Conservation (phyloP, 1,139 yeast genomes). For the Magnusiomyces fungicola region DNA sequence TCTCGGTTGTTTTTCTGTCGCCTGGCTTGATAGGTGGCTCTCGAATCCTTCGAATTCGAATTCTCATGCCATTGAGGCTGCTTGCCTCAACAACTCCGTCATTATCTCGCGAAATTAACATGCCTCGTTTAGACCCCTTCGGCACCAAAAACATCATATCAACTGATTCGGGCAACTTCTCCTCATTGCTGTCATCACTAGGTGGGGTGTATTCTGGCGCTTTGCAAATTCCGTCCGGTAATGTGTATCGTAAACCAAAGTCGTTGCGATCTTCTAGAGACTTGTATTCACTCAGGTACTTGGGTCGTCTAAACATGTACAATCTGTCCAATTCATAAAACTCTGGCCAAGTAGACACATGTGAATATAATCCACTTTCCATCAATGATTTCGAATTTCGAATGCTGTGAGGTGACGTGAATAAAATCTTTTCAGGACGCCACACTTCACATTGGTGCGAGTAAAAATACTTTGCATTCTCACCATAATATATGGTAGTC, state of each 20-base stretch:
- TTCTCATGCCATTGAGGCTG: slow-evolving; percentile 17
- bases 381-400: neutral
- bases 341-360: slow-evolving; percentile 30
- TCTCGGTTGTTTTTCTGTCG: neutral
- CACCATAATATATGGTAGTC: neutral
- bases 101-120: slow-evolving; percentile 7
- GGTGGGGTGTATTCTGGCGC: slow-evolving; percentile 6
- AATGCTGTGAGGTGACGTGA: neutral
- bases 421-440: neutral
- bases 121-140: slow-evolving; percentile 11
- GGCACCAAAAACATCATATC: slow-evolving; percentile 9
- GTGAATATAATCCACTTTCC: slow-evolving; percentile 19
- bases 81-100: slow-evolving; percentile 16
- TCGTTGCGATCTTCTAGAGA: slow-evolving; percentile 3
- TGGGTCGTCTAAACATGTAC: slow-evolving; percentile 24
- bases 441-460: slow-evolving; percentile 11
- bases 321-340: slow-evolving; percentile 29
- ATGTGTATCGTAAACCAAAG: slow-evolving; percentile 8
- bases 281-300: slow-evolving; percentile 16
- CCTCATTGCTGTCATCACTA: slow-evolving; percentile 3
- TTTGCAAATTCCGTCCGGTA: slow-evolving; percentile 9
- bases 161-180: slow-evolving; percentile 7
- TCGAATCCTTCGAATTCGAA: slow-evolving; percentile 6
- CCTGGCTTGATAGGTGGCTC: neutral
- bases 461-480: slow-evolving; percentile 3